Evolutionary conservation across 495 filamentous ascomycete species (phyloP), one percentile per base, ranked within the genome.

Genomic region (Penicillium herquei): DNA sequence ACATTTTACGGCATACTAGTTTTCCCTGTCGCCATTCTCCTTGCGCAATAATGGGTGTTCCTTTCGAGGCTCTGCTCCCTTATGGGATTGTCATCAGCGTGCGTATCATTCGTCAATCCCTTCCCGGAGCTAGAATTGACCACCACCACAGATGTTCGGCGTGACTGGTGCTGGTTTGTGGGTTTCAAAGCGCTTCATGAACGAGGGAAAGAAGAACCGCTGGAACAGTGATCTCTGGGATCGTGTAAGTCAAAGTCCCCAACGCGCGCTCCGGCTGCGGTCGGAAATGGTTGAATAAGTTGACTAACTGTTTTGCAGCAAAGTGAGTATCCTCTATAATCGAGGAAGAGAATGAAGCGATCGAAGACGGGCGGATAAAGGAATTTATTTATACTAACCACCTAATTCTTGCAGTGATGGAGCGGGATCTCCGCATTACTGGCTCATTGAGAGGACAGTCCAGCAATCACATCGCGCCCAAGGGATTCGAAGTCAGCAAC

Each of bases 211-310:
- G 84, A 81, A 85, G 70, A 78, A 82, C 40, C 83, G 94, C 64
- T 88, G 90, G 76, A 91, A 88, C 49, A 61, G 90, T 55, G 95
- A 97, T 78, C 82, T 85, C 70, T 99, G 94, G 94, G 94, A 99
- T 65, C 87, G 82, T 74, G 92, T 96, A 78, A 76, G 88, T 78
- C 47, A 21, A 17, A 9, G 32, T 32, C 32, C 33, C 31, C 16
- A n/a, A 11, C 13, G 7, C n/a, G 21, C 49, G 49, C 54, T 66
- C 74, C 74, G 71, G 74, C 64, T 55, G 45, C 57, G 59, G 52
- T 54, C 58, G 58, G 58, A 69, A 68, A 55, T 53, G 21, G 34
- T 44, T 47, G 56, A 60, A 61, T 44, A 40, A 40, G 40, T 56
- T 51, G 34, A 68, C 78, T 82, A 76, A 85, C 72, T 41, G 10